These are phyloP conservation scores for Pleurotus citrinopileatus DNA, from an alignment of 768 basidiomycete genomes.

Conservation along the genomic window DNA sequence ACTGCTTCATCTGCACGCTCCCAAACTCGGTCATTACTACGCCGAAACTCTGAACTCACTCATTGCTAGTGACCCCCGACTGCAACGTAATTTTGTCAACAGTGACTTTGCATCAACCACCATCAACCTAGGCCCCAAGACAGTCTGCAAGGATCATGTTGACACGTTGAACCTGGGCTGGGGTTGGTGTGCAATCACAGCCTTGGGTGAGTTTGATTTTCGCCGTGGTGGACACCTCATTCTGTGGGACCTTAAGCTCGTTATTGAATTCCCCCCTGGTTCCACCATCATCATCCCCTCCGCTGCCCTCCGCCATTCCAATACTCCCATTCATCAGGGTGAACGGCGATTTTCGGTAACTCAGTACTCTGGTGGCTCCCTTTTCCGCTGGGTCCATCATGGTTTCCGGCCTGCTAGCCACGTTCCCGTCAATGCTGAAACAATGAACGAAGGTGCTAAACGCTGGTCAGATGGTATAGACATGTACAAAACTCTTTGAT, in stretches of 20 bases:
- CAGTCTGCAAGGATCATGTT: not conserved
- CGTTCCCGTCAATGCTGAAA: not conserved
- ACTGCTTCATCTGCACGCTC: not conserved
- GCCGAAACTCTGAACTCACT: not conserved
- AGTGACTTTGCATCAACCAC: not conserved
- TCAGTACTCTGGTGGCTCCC: not conserved
- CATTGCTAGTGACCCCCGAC: not conserved
- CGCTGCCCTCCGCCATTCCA: not conserved
- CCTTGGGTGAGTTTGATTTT: not conserved
- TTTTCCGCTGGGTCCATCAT: not conserved
- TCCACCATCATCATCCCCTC: not conserved
- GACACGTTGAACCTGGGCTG: not conserved
- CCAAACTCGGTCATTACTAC: not conserved
- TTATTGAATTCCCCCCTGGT: not conserved
- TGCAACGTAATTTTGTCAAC: not conserved
- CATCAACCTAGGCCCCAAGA: constrained; percentile 2
- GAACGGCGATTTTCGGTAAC: not conserved
- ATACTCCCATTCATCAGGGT: not conserved
- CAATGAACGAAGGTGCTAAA: not conserved
- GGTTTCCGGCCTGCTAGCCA: not conserved
- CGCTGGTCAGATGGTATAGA: not conserved
- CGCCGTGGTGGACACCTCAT: not conserved
- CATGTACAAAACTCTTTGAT: not conserved
- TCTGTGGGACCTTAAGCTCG: not conserved
- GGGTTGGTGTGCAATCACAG: constrained; percentile 3